A percentile compares a stretch with the other conserved stretches of the same genome.
Evolutionary conservation across 2,329 filamentous ascomycete genomes (phyloP).

Genomic region (Fusarium acutatum): DNA sequence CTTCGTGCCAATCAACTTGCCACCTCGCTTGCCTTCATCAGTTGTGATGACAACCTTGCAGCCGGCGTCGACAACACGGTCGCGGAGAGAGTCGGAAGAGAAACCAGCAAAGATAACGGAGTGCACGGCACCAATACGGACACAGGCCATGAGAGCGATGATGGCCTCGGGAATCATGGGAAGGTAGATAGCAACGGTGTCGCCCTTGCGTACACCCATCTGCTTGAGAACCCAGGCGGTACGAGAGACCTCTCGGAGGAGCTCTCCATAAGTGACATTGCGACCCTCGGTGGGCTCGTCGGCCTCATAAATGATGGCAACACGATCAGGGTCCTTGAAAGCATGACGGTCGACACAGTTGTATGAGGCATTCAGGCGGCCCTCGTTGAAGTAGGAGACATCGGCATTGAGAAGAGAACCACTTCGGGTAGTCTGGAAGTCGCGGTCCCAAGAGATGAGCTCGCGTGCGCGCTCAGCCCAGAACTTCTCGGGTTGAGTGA

Average conservation of each 20-base stretch:
- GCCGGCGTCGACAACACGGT: constrained; percentile 90
- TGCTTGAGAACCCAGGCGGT: constrained; percentile 89
- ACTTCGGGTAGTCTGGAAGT: constrained; percentile 88
- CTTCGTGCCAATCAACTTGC: constrained; percentile 97
- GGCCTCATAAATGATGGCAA: constrained; percentile 98
- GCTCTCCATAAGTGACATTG: constrained; percentile 90
- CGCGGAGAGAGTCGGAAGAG: constrained; percentile 93
- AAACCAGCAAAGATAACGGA: constrained; percentile 98
- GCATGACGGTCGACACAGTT: constrained; percentile 98
- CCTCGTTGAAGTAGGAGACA: constrained; percentile 93
- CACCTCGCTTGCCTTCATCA: constrained; percentile 97
- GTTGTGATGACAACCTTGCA: constrained; percentile 96
- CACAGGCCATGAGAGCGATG: constrained; percentile 88
- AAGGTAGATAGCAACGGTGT: constrained; percentile 95
- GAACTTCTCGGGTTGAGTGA: constrained; percentile 87
- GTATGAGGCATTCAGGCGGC: constrained; percentile 92
- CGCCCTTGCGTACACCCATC: constrained; percentile 96
- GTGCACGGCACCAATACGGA: constrained; percentile 93
- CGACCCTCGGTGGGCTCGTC: constrained; percentile 90
- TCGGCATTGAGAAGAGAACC: constrained; percentile 84
- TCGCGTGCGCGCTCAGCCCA: constrained; percentile 89
- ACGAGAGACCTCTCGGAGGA: constrained; percentile 89
- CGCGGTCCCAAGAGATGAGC: constrained; percentile 86
- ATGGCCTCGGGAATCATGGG: constrained; percentile 99
- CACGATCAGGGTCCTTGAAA: constrained; percentile 90